Conservation (phyloP, 179 eudicot species). For the Silene vulgaris region DNA sequence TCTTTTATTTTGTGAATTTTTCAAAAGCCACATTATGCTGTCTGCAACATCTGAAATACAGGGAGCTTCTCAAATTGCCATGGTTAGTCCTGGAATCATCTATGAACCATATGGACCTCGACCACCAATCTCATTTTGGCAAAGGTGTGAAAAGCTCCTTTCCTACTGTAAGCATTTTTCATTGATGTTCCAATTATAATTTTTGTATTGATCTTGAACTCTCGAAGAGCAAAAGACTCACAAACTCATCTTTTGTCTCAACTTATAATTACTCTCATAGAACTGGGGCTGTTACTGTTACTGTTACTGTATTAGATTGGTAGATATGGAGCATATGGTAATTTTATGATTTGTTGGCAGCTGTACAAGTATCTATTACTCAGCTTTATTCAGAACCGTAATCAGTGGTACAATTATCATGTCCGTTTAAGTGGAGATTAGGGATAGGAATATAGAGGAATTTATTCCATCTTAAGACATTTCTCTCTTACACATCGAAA, state of each 20-base stretch:
- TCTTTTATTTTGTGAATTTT: not conserved
- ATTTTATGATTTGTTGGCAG: not conserved
- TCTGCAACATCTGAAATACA: slow-evolving; percentile 28
- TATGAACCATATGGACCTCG: slow-evolving; percentile 88
- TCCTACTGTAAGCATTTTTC: not conserved
- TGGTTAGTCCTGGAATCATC: slow-evolving; percentile 82
- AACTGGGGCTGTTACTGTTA: not conserved
- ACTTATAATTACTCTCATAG: not conserved
- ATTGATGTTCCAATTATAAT: not conserved
- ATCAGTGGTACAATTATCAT: not conserved
- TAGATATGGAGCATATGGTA: not conserved
- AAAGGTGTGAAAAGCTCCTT: slow-evolving; percentile 45
- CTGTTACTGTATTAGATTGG: not conserved
- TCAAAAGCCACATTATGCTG: slow-evolving; percentile 2
- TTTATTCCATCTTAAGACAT: not conserved
- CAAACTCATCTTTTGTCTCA: not conserved
- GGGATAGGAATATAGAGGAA: not conserved
- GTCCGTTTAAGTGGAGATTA: not conserved
- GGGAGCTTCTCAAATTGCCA: slow-evolving; percentile 69
- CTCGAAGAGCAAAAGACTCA: not conserved
- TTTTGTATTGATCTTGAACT: slow-evolving; percentile 11
- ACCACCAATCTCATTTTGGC: slow-evolving; percentile 62
- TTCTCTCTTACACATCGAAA: not conserved
- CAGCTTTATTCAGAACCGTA: not conserved
- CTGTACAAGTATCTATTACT: not conserved